Evolutionary conservation across 768 basidiomycete genomes (phyloP), one percentile per base, ranked within the genome.

Genomic region (Psilocybe cyanescens): DNA sequence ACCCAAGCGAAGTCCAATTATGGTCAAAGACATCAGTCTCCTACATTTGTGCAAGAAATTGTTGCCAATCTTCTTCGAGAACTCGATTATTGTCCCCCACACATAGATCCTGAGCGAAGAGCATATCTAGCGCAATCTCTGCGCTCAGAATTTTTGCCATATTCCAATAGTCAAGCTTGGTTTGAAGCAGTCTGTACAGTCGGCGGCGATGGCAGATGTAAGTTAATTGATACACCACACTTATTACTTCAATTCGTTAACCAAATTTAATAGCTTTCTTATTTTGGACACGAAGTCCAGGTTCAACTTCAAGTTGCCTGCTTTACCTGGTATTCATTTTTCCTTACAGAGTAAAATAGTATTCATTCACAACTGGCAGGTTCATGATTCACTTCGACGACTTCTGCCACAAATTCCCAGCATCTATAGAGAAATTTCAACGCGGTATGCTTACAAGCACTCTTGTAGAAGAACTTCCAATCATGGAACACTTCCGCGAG

Each of bases 381-480:
- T 59, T 31, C 28, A 16, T 53, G 16, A 14, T 59, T 4, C 47
- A 31, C 17, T 16, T 59, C 29, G 58, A 59, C 17, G 58, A 59
- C 14, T 28, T 59, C 14, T 39, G 51, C 8, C 28, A 59, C n/a
- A 45, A 35, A n/a, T 33, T 35, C 8, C 51, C 41, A 6, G 16
- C 50, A 31, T 12, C 39, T 14, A 3, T 59, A n/a, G 51, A 45
- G 24, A 3, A 2, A 29, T 59, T 59, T 24, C 58, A 53, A 28
- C 39, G 19, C 14, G 7, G 44, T 9, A 12, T 59, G 19, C 19
- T 59, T 31, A 24, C n/a, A 30, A 45, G 11, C n/a, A 5, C 28
- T 8, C 24, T 35, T 59, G 17, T 29, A 41, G 37, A 35, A 30
- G 28, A 24, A 28, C 14, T 53, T 54, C 7, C 28, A 29, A 16